Evolutionary conservation across 2,329 filamentous ascomycete species (phyloP).

Genomic region (Penicillium frequentans): DNA sequence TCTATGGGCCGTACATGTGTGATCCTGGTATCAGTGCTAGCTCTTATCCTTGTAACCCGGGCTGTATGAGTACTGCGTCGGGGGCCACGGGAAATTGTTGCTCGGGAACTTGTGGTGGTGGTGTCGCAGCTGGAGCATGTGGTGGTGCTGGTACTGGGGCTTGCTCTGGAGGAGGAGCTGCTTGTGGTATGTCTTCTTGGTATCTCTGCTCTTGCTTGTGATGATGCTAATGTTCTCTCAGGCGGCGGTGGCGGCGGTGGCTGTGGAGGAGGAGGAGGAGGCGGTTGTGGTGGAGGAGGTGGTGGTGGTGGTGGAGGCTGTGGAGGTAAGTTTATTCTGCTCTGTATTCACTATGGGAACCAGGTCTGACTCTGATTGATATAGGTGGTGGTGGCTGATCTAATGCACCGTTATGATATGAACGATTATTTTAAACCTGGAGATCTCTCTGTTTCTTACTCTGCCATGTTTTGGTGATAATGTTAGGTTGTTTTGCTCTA

Average conservation of each 20-base stretch:
- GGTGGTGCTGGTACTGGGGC: constrained; percentile 39
- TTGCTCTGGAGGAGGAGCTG: constrained; percentile 25
- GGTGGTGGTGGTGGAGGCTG: constrained; percentile 13
- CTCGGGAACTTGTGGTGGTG: constrained; percentile 45
- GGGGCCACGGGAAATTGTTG: constrained; percentile 51
- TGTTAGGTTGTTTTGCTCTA: background rate
- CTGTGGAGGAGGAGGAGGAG: constrained; percentile 28
- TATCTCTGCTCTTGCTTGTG: background rate
- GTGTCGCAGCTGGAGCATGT: constrained; percentile 45
- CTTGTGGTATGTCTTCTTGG: constrained; percentile 33
- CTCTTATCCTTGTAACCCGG: constrained; percentile 47
- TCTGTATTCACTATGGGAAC: background rate
- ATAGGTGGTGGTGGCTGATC: background rate
- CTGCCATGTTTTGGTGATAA: background rate
- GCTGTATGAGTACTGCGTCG: constrained; percentile 40
- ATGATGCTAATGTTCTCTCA: background rate
- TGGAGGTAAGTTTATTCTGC: constrained; percentile 5
- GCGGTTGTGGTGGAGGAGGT: constrained; percentile 15
- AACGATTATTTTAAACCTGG: background rate
- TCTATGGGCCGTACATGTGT: constrained; percentile 49
- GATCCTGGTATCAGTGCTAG: constrained; percentile 43
- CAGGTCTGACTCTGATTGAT: background rate
- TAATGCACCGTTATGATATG: background rate
- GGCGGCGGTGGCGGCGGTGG: constrained; percentile 15
- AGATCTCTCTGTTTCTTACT: background rate